phyloP scores from a whole-genome alignment of 495 filamentous ascomycete species.

The Penicillium coprophilum region DNA sequence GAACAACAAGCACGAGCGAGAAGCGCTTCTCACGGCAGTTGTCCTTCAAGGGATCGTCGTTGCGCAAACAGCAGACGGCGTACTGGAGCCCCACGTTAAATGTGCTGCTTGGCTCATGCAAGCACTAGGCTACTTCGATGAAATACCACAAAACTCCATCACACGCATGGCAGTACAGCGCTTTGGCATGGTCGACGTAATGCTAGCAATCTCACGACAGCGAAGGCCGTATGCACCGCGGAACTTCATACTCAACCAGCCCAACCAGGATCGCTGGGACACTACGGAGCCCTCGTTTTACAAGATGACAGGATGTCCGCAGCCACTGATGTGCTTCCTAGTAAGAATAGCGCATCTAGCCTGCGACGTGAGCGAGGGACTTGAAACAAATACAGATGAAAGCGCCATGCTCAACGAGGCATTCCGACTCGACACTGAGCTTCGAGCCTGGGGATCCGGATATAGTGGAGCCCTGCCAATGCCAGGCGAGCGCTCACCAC shows the following conservation, averaged over 20 bases:
- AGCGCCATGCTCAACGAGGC: constrained; percentile 15
- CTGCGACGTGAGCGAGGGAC: constrained; percentile 25
- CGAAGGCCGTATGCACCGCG: constrained; percentile 27
- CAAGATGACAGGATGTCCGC: constrained; percentile 33
- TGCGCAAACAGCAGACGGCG: constrained; percentile 27
- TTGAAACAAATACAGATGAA: neutral
- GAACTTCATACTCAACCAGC: constrained; percentile 23
- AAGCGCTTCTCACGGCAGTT: constrained; percentile 27
- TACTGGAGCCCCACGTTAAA: constrained; percentile 29
- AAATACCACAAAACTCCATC: constrained; percentile 19
- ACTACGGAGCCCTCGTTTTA: constrained; percentile 29
- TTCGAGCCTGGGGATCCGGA: constrained; percentile 23
- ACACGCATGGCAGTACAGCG: constrained; percentile 27
- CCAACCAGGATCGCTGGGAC: constrained; percentile 26
- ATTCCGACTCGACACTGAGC: constrained; percentile 23
- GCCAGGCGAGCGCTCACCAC: constrained; percentile 4
- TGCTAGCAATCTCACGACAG: constrained; percentile 32
- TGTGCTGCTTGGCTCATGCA: constrained; percentile 33
- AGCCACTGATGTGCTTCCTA: constrained; percentile 31
- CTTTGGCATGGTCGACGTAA: constrained; percentile 32
- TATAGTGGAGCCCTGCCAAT: constrained; percentile 4
- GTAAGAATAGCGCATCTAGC: constrained; percentile 27
- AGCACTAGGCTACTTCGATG: constrained; percentile 19
- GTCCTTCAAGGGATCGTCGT: constrained; percentile 30
- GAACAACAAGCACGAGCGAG: constrained; percentile 14